A percentile compares a stretch with the other conserved stretches of the same genome.
phyloP scores from a whole-genome alignment of 257 asterid genomes.

The Eucommia ulmoides region DNA sequence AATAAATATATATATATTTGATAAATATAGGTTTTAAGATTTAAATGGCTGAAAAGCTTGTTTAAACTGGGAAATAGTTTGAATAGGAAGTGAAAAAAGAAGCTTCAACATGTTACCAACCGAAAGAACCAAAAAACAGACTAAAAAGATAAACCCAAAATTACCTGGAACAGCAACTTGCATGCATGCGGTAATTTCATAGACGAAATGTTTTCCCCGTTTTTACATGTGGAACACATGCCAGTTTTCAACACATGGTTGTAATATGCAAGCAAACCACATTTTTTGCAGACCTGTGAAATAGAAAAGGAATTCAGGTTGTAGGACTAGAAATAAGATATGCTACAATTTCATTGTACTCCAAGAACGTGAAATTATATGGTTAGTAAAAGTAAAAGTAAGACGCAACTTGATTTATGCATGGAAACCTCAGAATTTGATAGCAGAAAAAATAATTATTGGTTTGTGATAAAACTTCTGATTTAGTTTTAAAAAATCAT shows the following conservation, averaged over 20 bases:
- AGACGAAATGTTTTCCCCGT: slow-evolving; percentile 76
- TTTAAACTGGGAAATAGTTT: neutral
- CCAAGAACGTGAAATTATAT: no score
- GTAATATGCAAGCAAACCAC: slow-evolving; percentile 91
- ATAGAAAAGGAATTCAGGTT: no score
- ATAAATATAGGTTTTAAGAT: no score
- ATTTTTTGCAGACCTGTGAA: slow-evolving; percentile 72
- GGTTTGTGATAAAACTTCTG: no score
- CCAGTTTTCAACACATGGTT: slow-evolving; percentile 53
- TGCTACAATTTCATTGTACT: no score
- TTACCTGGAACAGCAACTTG: slow-evolving; percentile 94
- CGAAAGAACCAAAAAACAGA: neutral
- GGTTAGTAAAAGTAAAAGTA: no score
- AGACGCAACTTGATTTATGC: no score
- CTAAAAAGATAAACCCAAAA: neutral
- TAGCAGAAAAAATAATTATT: no score
- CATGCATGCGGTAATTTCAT: slow-evolving; percentile 99
- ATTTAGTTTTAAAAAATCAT: no score
- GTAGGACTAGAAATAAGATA: no score
- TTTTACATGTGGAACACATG: slow-evolving; percentile 76
- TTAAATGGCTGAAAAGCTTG: no score
- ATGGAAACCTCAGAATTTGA: no score
- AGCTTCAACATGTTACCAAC: neutral
- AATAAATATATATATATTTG: neutral
- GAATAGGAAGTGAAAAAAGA: neutral